Base-by-base conservation (phyloP, 176 grass and related monocot species). In the Cenchrus purpureus region DNA sequence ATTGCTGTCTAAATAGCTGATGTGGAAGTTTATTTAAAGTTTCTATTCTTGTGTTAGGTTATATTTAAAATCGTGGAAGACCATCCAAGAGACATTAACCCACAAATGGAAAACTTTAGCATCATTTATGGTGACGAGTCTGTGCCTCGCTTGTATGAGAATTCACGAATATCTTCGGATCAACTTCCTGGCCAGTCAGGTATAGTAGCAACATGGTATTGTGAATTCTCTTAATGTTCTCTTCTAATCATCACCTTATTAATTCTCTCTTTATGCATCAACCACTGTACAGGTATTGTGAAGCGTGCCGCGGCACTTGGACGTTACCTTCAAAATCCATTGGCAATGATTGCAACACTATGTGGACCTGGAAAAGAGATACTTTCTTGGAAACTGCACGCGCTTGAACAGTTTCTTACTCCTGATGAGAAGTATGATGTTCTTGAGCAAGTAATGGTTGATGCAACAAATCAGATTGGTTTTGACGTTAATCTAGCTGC, bases 41-140 rank as follows among this genome's bases (percentile, higher is more conserved):
- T 44, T 67, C 8, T 45, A 56, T 77, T 59, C 60, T 65, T 84
- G 2, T 75, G 69, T 70, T 80, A 99, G 97, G 94, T 99, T 82
- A 99, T 99, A 82, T 96, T 94, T 68, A 99, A 87, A 90, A 99
- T 99, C 25, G 94, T 97, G 11, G 97, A 99, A 86, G 97, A 99
- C 48, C 88, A 99, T 76, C 92, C 94, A 50, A 94, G 86, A 86
- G 94, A 97, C 28, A 71, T 91, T 57, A 93, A 88, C 61, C 83
- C 86, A 1, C 94, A 99, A 57, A 87, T 97, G 80, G 94, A 94
- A 74, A 89, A 86, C 80, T 91, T 97, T 61, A 86, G 79, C 46
- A 91, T 94, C 56, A 84, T 94, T 62, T 97, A 94, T 53, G 92
- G 94, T 71, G 97, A 99, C 2, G 97, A 99, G 84, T 94, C 97